phyloP scores from a whole-genome alignment of 1,284 basidiomycete species.

The Melampsora larici-populina region DNA sequence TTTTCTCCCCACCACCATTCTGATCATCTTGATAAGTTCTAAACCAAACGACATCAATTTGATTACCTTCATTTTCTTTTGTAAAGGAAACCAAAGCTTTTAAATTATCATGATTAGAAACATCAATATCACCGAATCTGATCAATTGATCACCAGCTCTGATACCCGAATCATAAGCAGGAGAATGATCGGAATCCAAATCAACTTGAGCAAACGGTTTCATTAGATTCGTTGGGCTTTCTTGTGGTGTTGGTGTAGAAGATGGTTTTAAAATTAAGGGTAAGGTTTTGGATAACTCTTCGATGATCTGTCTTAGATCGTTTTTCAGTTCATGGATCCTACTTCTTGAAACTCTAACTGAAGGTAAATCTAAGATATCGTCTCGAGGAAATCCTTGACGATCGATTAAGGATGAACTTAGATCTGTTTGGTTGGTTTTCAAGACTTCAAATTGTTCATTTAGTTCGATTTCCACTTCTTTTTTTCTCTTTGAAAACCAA shows the following conservation, averaged over 20 bases:
- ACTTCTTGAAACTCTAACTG: slow-evolving; percentile 24
- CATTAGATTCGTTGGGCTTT: neutral
- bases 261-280: slow-evolving; percentile 1
- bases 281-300: slow-evolving; percentile 16
- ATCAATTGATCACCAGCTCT: slow-evolving; percentile 17
- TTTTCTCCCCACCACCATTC: neutral
- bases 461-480: slow-evolving; percentile 6
- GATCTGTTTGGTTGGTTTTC: slow-evolving; percentile 5
- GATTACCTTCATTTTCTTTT: slow-evolving; percentile 11
- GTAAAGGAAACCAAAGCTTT: slow-evolving; percentile 9
- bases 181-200: slow-evolving; percentile 2
- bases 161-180: slow-evolving; percentile 20
- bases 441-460: slow-evolving; percentile 9
- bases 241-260: neutral
- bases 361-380: slow-evolving; percentile 34
- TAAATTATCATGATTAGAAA: slow-evolving; percentile 22
- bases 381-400: slow-evolving; percentile 25
- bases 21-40: neutral
- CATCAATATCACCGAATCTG: slow-evolving; percentile 9
- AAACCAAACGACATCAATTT: slow-evolving; percentile 25
- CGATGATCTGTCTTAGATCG: slow-evolving; percentile 3
- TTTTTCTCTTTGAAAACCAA: neutral
- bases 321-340: slow-evolving; percentile 34
- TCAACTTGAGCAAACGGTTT: slow-evolving; percentile 33
- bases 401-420: slow-evolving; percentile 27